These are phyloP conservation scores for Leccinum pallidistipes DNA, from an alignment of 1,284 basidiomycete genomes.

Conservation along the genomic window DNA sequence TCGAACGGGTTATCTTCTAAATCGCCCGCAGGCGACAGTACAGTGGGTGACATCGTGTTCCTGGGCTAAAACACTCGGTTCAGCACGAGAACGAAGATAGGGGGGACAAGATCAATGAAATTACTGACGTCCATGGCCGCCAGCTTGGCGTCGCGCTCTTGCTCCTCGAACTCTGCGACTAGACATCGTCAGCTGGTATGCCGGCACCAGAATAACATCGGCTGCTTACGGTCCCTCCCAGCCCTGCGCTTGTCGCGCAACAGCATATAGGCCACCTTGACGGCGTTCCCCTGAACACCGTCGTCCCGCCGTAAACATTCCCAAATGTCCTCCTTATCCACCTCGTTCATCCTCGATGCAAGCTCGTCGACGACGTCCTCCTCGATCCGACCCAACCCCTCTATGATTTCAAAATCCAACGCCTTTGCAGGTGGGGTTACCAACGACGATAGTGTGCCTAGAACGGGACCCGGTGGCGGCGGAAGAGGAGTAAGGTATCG, in stretches of 20 bases:
- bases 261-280: slow-evolving; percentile 96
- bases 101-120: background rate
- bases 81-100: background rate
- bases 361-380: slow-evolving; percentile 88
- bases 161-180: slow-evolving; percentile 77
- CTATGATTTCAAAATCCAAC: slow-evolving; percentile 76
- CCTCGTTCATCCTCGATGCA: slow-evolving; percentile 70
- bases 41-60: slow-evolving; percentile 61
- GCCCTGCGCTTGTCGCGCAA: slow-evolving; percentile 87
- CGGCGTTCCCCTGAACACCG: slow-evolving; percentile 84
- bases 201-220: background rate
- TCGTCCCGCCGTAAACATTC: slow-evolving; percentile 81
- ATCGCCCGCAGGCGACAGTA: slow-evolving; percentile 54
- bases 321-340: slow-evolving; percentile 86
- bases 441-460: slow-evolving; percentile 69
- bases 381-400: slow-evolving; percentile 84
- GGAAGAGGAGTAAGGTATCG: slow-evolving; percentile 86
- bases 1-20: slow-evolving; percentile 75
- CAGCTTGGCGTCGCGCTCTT: slow-evolving; percentile 77
- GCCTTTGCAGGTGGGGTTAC: slow-evolving; percentile 57
- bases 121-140: slow-evolving; percentile 74
- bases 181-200: slow-evolving; percentile 22
- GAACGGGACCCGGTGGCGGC: slow-evolving; percentile 73
- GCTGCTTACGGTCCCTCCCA: slow-evolving; percentile 71
- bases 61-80: slow-evolving; percentile 50